Conservation (phyloP, 2,329 filamentous ascomycete species). For the Berkeleyomyces rouxiae region DNA sequence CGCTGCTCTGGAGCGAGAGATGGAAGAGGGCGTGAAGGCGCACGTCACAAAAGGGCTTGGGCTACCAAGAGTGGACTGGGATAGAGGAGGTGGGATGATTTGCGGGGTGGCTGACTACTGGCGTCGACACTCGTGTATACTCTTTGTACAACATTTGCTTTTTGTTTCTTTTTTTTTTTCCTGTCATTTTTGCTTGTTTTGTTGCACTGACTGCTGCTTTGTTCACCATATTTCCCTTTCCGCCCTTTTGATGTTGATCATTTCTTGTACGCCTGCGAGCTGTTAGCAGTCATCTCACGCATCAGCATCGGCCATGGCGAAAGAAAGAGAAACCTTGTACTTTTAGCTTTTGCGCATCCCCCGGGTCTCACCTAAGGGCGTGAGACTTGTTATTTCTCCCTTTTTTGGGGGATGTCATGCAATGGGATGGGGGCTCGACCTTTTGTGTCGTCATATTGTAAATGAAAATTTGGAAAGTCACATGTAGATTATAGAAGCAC, state of each 20-base stretch:
- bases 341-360: neutral
- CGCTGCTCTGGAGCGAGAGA: neutral
- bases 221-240: neutral
- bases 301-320: neutral
- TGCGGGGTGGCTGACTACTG: neutral
- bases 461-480: no score
- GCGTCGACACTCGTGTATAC: constrained; percentile 4
- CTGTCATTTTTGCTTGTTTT: neutral
- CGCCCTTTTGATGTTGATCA: neutral
- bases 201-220: neutral
- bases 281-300: neutral
- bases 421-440: neutral
- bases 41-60: neutral
- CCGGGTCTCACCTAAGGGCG: neutral
- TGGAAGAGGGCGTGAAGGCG: neutral
- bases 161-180: constrained; percentile 1
- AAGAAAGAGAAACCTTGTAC: neutral
- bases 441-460: no score
- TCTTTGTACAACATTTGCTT: constrained; percentile 8
- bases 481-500: no score
- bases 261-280: neutral
- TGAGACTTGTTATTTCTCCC: neutral
- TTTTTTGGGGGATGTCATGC: neutral
- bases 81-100: neutral
- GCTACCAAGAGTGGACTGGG: neutral